Evolutionary conservation across 176 grass and related monocot species (phyloP), one percentile per base, ranked within the genome.

Genomic region (Musa troglodytarum): DNA sequence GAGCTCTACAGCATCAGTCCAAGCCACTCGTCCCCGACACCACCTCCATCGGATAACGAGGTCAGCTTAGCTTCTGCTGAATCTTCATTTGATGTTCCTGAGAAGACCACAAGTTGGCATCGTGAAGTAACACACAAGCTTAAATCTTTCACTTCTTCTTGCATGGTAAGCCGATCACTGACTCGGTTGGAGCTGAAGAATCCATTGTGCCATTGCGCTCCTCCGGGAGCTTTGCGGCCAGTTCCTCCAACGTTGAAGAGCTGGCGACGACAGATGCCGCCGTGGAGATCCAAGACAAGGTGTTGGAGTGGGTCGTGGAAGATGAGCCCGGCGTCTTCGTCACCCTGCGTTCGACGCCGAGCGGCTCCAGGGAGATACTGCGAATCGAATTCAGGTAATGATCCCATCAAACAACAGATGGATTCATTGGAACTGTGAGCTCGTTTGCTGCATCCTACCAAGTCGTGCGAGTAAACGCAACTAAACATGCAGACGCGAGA

Each of bases 221-320:
- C 26, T 11, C 28, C 5, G 3, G 5, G 25, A 62, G 26, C 43
- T 52, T 49, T 34, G 12, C n/a, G 1, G 10, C 2, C 28, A 24
- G 19, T 3, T 62, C 74, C 57, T 50, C 56, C 29, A 50, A 16
- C 28, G 19, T 50, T 57, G 26, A 22, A 72, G 49, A 72, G 61
- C 25, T 1, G 14, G 59, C 17, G 34, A 54, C 52, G 16, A 29
- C 43, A 0, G 26, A 59, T 11, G 26, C 3, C 57, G 51, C 23
- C 17, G 61, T 11, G 2, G 77, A n/a, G 26, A 6, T 65, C 11
- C 20, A 56, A 28, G 76, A 13, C 54, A 74, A 57, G 65, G 76
- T 34, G 65, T 51, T 74, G 2, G 85, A 87, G 52, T 83, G 80
- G 85, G 76, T 80, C 19, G 71, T 83, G 76, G 80, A 83, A 50